Base-by-base conservation (phyloP, 2,329 filamentous ascomycete genomes). In the Aureobasidium namibiae region DNA sequence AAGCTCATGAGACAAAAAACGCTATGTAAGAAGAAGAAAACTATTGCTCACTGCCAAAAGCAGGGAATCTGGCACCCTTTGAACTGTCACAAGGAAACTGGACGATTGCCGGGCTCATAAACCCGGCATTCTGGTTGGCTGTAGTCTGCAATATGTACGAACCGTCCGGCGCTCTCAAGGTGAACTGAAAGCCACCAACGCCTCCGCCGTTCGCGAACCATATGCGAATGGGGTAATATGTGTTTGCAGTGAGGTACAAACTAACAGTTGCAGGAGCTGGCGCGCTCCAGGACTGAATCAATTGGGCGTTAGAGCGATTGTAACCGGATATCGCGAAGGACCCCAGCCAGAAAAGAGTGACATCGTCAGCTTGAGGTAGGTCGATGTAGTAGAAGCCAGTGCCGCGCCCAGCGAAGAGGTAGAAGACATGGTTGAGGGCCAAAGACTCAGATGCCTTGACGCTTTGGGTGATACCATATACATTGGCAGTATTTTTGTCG, bases 351-450 rank as follows among this genome's bases (percentile, higher is more conserved):
- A 68, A 39, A 2, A 68, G 49, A 1, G 62, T 61, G 23, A 67
- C 63, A 29, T 68, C 66, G 26, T 68, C 67, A n/a, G 62, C 59
- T 11, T 56, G 48, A 2, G 60, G 61, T 9, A 66, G 36, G 23
- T 50, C 63, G 61, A 68, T 65, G 13, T 61, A 64, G 52, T 68
- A 69, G 48, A 60, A 61, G 18, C 67, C 65, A 11, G 65, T 62
- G 16, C 59, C 53, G 14, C 52, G 44, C 18, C 50, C 52, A 3
- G 61, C 61, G 16, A 61, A 62, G 38, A 62, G 6, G 52, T 61
- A 62, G 36, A 62, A 62, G 26, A 53, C 53, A 33, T 62, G 52
- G 16, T 60, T 45, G 31, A 62, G 56, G 10, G 44, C 45, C 14
- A 60, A 5, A 8, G 39, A 26, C 1, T 36, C 3, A 9, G 31